A percentile compares a stretch with the other conserved stretches of the same genome.
Evolutionary conservation across 164 flowering plant genomes (phyloP).

Genomic region (Platanus orientalis): DNA sequence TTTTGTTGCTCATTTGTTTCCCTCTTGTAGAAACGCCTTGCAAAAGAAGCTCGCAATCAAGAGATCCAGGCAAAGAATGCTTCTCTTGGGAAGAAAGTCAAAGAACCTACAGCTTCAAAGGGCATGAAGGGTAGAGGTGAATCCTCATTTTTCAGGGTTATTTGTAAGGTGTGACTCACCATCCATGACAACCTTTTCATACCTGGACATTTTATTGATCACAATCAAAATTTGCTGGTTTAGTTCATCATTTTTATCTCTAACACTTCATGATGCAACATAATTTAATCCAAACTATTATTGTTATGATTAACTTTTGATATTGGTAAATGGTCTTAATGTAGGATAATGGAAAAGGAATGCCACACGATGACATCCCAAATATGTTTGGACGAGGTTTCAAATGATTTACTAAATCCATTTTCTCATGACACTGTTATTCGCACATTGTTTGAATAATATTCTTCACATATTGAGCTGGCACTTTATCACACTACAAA

Average conservation of each 20-base stretch:
- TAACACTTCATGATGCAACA: neutral
- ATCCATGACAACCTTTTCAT: constrained; percentile 5
- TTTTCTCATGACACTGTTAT: constrained; percentile 13
- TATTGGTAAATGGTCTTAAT: constrained; percentile 16
- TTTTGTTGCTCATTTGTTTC: neutral
- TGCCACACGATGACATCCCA: constrained; percentile 98
- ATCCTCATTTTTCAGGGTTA: constrained; percentile 88
- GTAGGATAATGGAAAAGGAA: constrained; percentile 98
- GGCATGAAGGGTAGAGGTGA: constrained; percentile 80
- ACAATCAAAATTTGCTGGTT: neutral
- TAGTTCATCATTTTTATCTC: neutral
- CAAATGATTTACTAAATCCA: constrained; percentile 7
- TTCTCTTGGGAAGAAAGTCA: constrained; percentile 78
- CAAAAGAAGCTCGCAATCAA: constrained; percentile 83
- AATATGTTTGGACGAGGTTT: constrained; percentile 99
- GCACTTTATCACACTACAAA: neutral
- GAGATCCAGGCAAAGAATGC: constrained; percentile 86
- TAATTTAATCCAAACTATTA: neutral
- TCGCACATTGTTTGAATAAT: constrained; percentile 1
- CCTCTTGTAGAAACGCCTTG: constrained; percentile 70
- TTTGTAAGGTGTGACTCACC: constrained; percentile 71
- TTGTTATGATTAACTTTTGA: constrained; percentile 1
- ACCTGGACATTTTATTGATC: neutral
- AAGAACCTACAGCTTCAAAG: constrained; percentile 57
- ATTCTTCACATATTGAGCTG: constrained; percentile 2